These are phyloP conservation scores for Chytridium lagenaria DNA, from an alignment of 371 early-diverging fungal genomes.

Conservation along the genomic window DNA sequence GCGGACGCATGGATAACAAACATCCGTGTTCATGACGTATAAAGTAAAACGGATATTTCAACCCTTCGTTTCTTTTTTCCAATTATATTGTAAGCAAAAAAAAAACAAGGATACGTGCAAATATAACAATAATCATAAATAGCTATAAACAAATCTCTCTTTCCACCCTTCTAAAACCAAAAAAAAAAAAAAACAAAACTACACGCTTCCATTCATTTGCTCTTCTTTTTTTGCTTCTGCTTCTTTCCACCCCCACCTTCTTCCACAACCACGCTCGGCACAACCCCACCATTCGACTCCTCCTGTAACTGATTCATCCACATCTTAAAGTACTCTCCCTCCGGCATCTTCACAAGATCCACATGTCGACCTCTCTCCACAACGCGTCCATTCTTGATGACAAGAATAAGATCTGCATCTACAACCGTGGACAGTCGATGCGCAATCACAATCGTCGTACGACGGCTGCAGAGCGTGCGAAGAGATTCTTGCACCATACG, in stretches of 20 bases:
- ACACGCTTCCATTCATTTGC: too few relatives aligned
- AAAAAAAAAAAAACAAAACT: too few relatives aligned
- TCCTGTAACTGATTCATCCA: constrained; percentile 91
- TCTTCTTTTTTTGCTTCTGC: too few relatives aligned
- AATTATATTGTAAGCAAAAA: too few relatives aligned
- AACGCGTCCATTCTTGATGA: constrained; percentile 78
- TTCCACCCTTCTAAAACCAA: too few relatives aligned
- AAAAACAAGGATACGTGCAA: too few relatives aligned
- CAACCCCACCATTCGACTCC: constrained; percentile 37
- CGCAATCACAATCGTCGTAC: constrained; percentile 72
- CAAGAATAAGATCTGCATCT: constrained; percentile 85
- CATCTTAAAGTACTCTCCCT: constrained; percentile 74
- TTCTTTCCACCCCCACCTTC: neutral
- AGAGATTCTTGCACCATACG: constrained; percentile 79
- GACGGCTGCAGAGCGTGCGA: constrained; percentile 48
- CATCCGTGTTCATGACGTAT: too few relatives aligned
- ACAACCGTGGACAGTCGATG: constrained; percentile 85
- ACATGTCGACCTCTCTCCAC: constrained; percentile 80
- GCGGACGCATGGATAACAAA: too few relatives aligned
- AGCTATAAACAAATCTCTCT: too few relatives aligned
- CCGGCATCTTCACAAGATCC: constrained; percentile 65
- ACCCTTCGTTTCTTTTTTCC: too few relatives aligned
- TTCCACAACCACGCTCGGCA: neutral
- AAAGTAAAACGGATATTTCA: too few relatives aligned
- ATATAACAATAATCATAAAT: too few relatives aligned